Percentiles rank a stretch among this genome's conserved stretches.
phyloP scores from a whole-genome alignment of 495 filamentous ascomycete species.

The Neurospora sp. region DNA sequence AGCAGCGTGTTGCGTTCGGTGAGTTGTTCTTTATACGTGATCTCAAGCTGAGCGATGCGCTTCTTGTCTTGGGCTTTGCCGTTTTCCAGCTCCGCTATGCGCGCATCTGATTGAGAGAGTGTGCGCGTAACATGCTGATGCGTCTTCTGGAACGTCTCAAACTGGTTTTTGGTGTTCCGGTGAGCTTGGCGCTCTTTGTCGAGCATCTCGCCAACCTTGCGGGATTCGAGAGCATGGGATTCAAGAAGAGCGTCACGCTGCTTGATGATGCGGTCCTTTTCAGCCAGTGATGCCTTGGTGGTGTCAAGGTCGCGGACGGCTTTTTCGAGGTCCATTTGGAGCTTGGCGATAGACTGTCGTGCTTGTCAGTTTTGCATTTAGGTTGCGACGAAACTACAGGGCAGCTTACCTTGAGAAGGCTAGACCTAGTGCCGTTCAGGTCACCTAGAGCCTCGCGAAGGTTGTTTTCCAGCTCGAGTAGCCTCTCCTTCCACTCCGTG shows the following conservation, averaged over 20 bases:
- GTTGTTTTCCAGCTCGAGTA: constrained; percentile 81
- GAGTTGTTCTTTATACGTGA: constrained; percentile 73
- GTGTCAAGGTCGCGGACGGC: constrained; percentile 73
- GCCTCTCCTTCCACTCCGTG: constrained; percentile 75
- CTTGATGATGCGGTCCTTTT: constrained; percentile 81
- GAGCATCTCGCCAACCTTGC: constrained; percentile 75
- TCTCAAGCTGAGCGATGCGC: constrained; percentile 61
- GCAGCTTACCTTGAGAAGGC: constrained; percentile 56
- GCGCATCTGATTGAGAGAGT: constrained; percentile 70
- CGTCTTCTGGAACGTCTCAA: constrained; percentile 77
- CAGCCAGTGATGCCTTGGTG: constrained; percentile 60
- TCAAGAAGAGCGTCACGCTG: constrained; percentile 91
- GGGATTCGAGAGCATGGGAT: constrained; percentile 72
- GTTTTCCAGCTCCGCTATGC: constrained; percentile 75
- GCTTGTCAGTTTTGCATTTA: neutral
- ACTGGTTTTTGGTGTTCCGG: constrained; percentile 71
- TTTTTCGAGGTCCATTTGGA: constrained; percentile 78
- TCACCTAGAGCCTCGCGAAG: constrained; percentile 74
- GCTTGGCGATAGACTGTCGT: constrained; percentile 63
- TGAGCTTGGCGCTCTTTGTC: constrained; percentile 85
- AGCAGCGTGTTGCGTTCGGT: constrained; percentile 82
- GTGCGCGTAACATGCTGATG: constrained; percentile 76
- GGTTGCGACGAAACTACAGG: neutral
- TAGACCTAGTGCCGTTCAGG: constrained; percentile 76
- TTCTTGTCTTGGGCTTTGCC: constrained; percentile 62